Base-by-base conservation (phyloP, 2,329 filamentous ascomycete species). In the Penicillium sp. region DNA sequence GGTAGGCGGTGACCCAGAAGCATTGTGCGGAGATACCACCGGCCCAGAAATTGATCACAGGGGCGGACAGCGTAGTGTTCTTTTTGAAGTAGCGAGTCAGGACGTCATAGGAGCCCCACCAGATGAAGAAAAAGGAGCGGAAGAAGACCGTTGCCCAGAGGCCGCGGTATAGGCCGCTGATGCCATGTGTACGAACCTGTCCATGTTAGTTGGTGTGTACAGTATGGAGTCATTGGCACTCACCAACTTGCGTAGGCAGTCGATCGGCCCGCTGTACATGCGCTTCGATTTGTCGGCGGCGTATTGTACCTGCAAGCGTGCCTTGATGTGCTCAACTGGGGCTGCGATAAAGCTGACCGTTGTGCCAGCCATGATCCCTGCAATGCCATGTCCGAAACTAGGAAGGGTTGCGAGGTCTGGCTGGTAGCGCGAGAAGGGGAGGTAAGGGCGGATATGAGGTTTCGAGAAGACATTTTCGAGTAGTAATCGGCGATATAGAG, bases 21-120 rank as follows among this genome's bases (percentile, higher is more conserved):
- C 96, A 78, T 79, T 99, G 94, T 0, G 94, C 94, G 47, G 89
- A 92, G 50, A 97, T 78, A 0, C 94, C 94, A 4, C 94, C 94
- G 0, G 94, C 93, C 93, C 93, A 97, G 79, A 99, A 99, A 72
- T 97, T 97, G 69, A 97, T 82, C 1, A 87, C 87, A 0, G 94
- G 91, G 0, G 86, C 85, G 53, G 89, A 89, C 53, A 97, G 78
- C 13, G 66, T 75, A 2, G 92, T 96, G 66, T 86, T 79, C 19
- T 84, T 75, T 53, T 84, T 79, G 70, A 97, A 79, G 58, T 82
- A 77, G 23, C 85, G 81, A 5, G 90, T 90, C 65, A 97, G 83
- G 31, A 96, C 66, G 68, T 97, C 93, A 78, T 99, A 99, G 59
- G 87, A 89, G n/a, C 87, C 87, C 94, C 94, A 99, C 92, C 92